Evolutionary conservation across 2,329 filamentous ascomycete genomes (phyloP), one percentile per base, ranked within the genome.

Genomic region (Aspergillus hiratsukae): DNA sequence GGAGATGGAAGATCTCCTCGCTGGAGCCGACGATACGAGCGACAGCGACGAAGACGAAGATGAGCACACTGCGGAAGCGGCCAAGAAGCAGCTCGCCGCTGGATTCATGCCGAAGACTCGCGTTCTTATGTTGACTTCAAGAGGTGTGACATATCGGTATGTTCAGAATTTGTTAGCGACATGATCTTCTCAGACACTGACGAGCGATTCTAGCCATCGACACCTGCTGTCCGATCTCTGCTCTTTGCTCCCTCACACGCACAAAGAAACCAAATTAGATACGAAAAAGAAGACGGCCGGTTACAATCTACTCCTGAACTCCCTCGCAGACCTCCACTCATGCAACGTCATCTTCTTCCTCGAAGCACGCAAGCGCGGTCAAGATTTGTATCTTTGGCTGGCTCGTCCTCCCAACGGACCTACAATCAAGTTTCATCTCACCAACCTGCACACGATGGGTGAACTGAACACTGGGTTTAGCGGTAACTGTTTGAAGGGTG

Each of bases 291-390:
- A 76, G 66, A 74, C 72, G 6, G 72, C 76, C 50, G 76, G 76
- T 40, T 79, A 79, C 65, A 94, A 79, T 82, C 91, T 65, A 83
- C 86, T 82, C 80, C 83, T 96, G 52, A 94, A 94, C 76, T 90
- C 92, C 68, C 76, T 82, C 23, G 83, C 83, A 40, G 85, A 87
- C 62, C 82, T 96, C 29, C 94, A 95, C 80, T 95, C 94, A 72
- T 95, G 90, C 83, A 96, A 96, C 78, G 93, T 95, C 72, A 85
- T 94, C 56, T 83, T 97, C 60, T 99, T 96, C 78, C 95, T 97
- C 72, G 93, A 99, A 78, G 92, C 92, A 48, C 83, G 92, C 58
- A 99, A 97, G 76, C 75, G 74, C 49, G 90, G 88, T 58, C 88
- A 96, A 76, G 94, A 97, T 80, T 80, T 97, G 21, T 99, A 97